These are phyloP conservation scores for Tetrahymena thermophila DNA, from an alignment of 73 alveolate genomes.

Conservation along the genomic window DNA sequence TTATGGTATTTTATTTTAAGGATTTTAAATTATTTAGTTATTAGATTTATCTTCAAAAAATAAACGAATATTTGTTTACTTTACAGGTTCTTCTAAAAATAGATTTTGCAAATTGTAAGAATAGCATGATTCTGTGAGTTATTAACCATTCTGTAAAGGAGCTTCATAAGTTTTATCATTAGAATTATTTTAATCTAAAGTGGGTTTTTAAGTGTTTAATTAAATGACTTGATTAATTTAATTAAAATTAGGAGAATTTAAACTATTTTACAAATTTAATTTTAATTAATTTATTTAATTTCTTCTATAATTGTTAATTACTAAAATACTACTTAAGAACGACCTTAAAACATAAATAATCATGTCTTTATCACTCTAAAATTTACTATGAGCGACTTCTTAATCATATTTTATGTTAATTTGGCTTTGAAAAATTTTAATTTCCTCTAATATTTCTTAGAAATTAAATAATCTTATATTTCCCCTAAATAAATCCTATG, in stretches of 20 bases:
- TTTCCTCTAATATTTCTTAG: not conserved
- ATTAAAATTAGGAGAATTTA: not conserved
- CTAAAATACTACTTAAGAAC: not conserved
- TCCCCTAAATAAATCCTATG: not conserved
- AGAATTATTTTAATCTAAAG: not conserved
- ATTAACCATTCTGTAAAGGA: too few species aligned
- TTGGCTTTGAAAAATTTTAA: not conserved
- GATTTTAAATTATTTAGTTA: too few species aligned
- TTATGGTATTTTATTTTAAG: too few species aligned
- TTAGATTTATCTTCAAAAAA: not conserved
- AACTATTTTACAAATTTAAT: not conserved
- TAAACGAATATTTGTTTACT: not conserved
- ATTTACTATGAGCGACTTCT: not conserved
- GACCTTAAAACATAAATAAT: not conserved
- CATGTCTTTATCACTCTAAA: not conserved
- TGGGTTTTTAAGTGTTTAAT: not conserved
- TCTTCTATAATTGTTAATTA: not conserved
- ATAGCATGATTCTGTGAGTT: not conserved
- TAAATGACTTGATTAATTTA: not conserved
- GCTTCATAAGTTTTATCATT: not conserved
- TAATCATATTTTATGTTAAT: not conserved
- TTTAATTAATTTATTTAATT: not conserved
- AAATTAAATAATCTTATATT: not conserved
- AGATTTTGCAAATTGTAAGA: not conserved
- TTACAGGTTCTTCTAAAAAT: not conserved